phyloP scores from a whole-genome alignment of 495 filamentous ascomycete species.

The Aspergillus affinis region DNA sequence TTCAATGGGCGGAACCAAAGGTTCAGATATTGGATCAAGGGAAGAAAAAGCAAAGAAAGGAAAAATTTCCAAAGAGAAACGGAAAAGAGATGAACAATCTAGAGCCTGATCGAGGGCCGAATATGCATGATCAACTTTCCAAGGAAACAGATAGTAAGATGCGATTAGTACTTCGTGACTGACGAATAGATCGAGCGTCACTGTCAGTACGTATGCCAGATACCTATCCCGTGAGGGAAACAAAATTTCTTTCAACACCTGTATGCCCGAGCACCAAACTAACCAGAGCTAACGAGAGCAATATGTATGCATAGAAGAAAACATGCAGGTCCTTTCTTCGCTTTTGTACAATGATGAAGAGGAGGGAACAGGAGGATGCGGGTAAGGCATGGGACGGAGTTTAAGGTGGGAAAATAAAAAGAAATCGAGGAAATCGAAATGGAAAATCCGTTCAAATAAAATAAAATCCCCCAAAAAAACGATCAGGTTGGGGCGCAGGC shows the following conservation, averaged over 20 bases:
- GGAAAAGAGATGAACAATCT: slow-evolving; percentile 5
- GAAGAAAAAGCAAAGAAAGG: not conserved
- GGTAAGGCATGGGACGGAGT: slow-evolving; percentile 37
- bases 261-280: slow-evolving; percentile 7
- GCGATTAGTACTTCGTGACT: not conserved
- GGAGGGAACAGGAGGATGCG: slow-evolving; percentile 24
- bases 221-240: slow-evolving; percentile 14
- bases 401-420: slow-evolving; percentile 4
- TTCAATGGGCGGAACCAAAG: not conserved
- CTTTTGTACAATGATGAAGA: slow-evolving; percentile 23
- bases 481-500: slow-evolving; percentile 22
- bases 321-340: slow-evolving; percentile 6
- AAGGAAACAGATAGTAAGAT: not conserved
- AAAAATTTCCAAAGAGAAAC: not conserved
- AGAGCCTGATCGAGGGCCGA: slow-evolving; percentile 28
- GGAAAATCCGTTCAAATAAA: not conserved
- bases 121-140: slow-evolving; percentile 38
- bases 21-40: not conserved
- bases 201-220: slow-evolving; percentile 10
- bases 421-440: slow-evolving; percentile 12
- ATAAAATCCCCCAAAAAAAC: slow-evolving; percentile 9
- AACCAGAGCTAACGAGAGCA: slow-evolving; percentile 12
- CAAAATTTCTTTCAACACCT: slow-evolving; percentile 8
- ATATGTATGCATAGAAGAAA: slow-evolving; percentile 30
- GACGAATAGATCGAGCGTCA: not conserved